Evolutionary conservation across 1,284 basidiomycete species (phyloP).

Genomic region (Sanghuangporus baumii): DNA sequence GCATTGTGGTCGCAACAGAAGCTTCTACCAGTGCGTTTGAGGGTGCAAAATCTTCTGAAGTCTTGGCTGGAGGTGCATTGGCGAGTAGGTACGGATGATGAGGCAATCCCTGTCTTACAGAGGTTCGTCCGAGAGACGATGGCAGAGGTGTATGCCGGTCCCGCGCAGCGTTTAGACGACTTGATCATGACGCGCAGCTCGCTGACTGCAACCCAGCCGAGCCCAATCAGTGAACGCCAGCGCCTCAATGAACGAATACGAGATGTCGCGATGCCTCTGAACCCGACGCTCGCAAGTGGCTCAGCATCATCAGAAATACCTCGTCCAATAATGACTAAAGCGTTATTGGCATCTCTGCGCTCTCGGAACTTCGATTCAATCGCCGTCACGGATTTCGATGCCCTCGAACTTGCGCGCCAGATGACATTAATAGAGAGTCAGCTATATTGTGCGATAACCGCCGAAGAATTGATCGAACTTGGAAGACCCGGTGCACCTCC

Average conservation of each 20-base stretch:
- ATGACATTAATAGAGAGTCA: conserved; percentile 92
- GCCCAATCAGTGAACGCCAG: conserved; percentile 40
- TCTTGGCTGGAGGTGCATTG: conserved; percentile 92
- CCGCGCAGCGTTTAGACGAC: conserved; percentile 70
- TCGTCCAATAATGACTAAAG: conserved; percentile 81
- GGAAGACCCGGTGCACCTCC: conserved; percentile 64
- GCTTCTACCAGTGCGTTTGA: conserved; percentile 81
- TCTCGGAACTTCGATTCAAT: conserved; percentile 57
- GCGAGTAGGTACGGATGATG: conserved; percentile 63
- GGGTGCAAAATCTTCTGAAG: conserved; percentile 90
- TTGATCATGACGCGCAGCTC: conserved; percentile 47
- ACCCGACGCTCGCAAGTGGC: conserved; percentile 44
- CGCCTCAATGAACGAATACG: conserved; percentile 48
- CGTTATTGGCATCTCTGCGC: conserved; percentile 59
- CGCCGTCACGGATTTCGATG: conserved; percentile 85
- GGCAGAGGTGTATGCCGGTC: conserved; percentile 56
- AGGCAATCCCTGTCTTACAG: conserved; percentile 52
- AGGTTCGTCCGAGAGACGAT: conserved; percentile 63
- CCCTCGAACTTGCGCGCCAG: conserved; percentile 89
- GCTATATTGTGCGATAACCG: conserved; percentile 80
- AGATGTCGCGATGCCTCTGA: conserved; percentile 65
- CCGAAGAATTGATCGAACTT: conserved; percentile 84
- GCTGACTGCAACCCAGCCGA: conserved; percentile 33
- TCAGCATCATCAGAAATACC: conserved; percentile 55
- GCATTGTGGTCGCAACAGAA: conserved; percentile 81